Evolutionary conservation across 768 basidiomycete species (phyloP), one percentile per base, ranked within the genome.

Genomic region (Boletales sp.): DNA sequence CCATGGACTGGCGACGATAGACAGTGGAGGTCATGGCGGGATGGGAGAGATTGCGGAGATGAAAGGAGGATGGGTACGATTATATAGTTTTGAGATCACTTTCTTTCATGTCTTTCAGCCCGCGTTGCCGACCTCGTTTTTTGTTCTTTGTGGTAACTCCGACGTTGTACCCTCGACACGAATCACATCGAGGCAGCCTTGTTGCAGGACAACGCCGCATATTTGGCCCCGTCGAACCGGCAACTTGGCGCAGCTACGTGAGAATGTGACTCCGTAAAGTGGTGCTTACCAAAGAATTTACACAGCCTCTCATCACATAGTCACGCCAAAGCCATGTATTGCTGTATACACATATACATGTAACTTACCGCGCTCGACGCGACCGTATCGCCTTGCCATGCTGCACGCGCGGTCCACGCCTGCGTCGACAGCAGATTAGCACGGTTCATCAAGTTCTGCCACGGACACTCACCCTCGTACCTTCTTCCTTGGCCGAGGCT

Each of bases 311-410:
- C 51, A 28, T 34, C 34, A 48, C 56, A 44, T 48, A 12, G 41
- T 60, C 41, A 51, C 30, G 43, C 42, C 49, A 48, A 53, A n/a
- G 44, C 37, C 43, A 44, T 54, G 41, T 37, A 60, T 54, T 58
- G n/a, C 39, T 56, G 44, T 12, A 28, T 28, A 28, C 25, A 1
- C 43, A 36, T 49, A 55, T 51, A 45, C 50, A 43, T 53, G 48
- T 48, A 33, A 38, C 41, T 40, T 37, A 66, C 51, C 63, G 60
- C 47, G 72, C 63, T 54, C 81, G 72, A 48, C 79, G 76, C 41
- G 86, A 88, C 46, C 86, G 83, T 69, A 87, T 83, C 41, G 82
- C 74, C 58, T 86, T 87, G 39, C 87, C 87, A 46, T 83, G 74
- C 61, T 89, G 87, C 8, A 87, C 80, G 34, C 79, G 74, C 2